Conservation (phyloP, 148 eudicot genomes). For the Salicornia ramosissima region DNA sequence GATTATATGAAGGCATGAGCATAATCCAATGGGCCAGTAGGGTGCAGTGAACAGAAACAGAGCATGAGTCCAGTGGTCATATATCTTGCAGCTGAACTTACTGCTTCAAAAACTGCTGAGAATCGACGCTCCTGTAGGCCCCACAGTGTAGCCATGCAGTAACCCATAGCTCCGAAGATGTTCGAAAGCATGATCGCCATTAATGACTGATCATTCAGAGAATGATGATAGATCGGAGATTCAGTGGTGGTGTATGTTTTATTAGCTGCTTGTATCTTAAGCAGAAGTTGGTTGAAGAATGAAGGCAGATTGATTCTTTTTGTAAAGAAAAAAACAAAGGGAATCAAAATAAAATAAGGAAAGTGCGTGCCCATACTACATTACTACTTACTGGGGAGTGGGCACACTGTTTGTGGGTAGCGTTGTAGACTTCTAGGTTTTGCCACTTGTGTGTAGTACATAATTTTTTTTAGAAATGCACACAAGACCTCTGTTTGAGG, state of each 20-base stretch:
- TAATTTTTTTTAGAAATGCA: too few species aligned
- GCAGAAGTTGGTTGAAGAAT: neutral
- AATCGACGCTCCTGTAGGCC: slow-evolving; percentile 35
- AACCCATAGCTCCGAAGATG: slow-evolving; percentile 24
- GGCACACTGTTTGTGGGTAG: too few species aligned
- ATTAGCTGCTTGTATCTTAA: neutral
- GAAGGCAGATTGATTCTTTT: too few species aligned
- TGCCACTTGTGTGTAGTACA: too few species aligned
- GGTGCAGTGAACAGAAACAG: slow-evolving; percentile 39
- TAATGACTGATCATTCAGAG: neutral
- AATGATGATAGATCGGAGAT: neutral
- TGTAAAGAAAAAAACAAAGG: too few species aligned
- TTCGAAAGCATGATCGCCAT: slow-evolving; percentile 35
- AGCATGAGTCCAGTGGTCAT: slow-evolving; percentile 35
- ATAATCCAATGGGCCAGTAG: slow-evolving; percentile 15
- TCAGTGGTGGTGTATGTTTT: neutral
- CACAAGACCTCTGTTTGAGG: too few species aligned
- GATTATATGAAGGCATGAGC: slow-evolving; percentile 20
- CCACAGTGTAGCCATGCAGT: slow-evolving; percentile 27
- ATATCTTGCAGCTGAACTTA: slow-evolving; percentile 32
- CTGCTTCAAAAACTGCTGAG: slow-evolving; percentile 30
- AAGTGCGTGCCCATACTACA: too few species aligned
- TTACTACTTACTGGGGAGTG: too few species aligned
- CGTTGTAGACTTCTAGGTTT: too few species aligned
- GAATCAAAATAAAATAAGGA: too few species aligned